Evolutionary conservation across 192 early-diverging fungal species (phyloP).

Genomic region (Coemansia asiatica): DNA sequence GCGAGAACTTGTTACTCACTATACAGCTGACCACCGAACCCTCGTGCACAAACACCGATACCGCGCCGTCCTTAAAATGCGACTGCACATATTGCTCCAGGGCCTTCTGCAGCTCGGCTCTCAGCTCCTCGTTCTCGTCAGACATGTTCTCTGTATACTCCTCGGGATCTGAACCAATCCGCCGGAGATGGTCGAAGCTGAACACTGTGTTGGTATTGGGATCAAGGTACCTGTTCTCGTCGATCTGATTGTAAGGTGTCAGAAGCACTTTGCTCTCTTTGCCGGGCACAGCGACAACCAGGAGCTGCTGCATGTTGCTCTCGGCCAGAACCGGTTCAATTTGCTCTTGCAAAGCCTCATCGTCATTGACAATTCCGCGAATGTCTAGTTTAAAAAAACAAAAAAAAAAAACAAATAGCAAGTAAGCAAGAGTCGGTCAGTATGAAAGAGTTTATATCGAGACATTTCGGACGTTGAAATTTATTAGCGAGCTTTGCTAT

Average conservation of each 20-base stretch:
- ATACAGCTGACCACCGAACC: constrained; percentile 55
- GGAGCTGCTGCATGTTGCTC: constrained; percentile 84
- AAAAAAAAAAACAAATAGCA: background rate
- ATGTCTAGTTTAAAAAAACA: constrained; percentile 69
- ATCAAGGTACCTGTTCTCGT: constrained; percentile 69
- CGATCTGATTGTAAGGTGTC: constrained; percentile 70
- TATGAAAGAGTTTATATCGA: too few relatives aligned
- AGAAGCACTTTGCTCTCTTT: constrained; percentile 59
- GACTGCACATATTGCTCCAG: constrained; percentile 65
- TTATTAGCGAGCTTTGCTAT: too few relatives aligned
- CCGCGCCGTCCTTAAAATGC: constrained; percentile 77
- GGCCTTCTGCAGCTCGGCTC: constrained; percentile 65
- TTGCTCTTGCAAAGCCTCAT: constrained; percentile 67
- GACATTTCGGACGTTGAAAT: background rate
- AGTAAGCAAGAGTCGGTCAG: too few relatives aligned
- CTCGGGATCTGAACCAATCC: constrained; percentile 49
- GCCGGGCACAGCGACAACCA: constrained; percentile 69
- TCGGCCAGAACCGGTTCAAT: constrained; percentile 70
- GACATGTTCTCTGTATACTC: background rate
- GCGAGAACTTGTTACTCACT: constrained; percentile 90
- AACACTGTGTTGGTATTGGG: constrained; percentile 71
- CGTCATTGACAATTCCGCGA: constrained; percentile 78
- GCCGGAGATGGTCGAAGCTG: constrained; percentile 78
- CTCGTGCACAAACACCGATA: constrained; percentile 59
- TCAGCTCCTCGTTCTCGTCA: constrained; percentile 20